Evolutionary conservation across 495 filamentous ascomycete species (phyloP).

Genomic region (Aspergillus asperescens): DNA sequence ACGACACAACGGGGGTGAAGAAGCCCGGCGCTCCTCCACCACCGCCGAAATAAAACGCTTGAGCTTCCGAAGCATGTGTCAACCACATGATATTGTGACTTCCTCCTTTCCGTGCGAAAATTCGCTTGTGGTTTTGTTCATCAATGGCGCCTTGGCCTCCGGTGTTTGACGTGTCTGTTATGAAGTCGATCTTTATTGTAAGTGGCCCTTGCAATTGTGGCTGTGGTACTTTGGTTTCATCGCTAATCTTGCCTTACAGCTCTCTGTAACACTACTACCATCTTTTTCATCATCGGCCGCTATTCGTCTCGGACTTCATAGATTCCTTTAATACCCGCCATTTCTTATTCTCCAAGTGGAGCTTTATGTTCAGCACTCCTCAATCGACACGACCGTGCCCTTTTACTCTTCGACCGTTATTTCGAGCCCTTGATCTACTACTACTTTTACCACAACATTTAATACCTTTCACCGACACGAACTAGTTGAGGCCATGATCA

Average conservation of each 20-base stretch:
- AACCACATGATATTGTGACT: conserved; percentile 26
- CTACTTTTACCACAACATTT: conserved; percentile 14
- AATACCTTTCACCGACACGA: conserved; percentile 23
- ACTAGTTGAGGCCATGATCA: conserved; percentile 26
- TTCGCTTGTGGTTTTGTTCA: conserved; percentile 23
- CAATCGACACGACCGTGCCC: conserved; percentile 13
- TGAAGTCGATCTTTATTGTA: conserved; percentile 32
- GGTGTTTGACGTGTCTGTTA: conserved; percentile 32
- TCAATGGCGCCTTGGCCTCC: conserved; percentile 25
- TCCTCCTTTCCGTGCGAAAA: conserved; percentile 23
- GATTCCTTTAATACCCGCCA: conserved; percentile 34
- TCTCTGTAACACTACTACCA: conserved; percentile 43
- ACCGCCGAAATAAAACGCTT: conserved; percentile 28
- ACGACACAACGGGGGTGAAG: conserved; percentile 55
- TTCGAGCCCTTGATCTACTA: conserved; percentile 9
- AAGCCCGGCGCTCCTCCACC: conserved; percentile 51
- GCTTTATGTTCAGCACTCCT: conserved; percentile 12
- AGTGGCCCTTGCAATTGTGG: conserved; percentile 15
- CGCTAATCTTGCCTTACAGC: conserved; percentile 26
- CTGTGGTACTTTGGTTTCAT: conserved; percentile 11
- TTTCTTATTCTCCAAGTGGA: conserved; percentile 12
- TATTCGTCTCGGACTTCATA: conserved; percentile 28
- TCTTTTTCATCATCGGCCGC: conserved; percentile 15
- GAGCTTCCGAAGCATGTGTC: conserved; percentile 15
- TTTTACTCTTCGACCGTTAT: conserved; percentile 10